These are phyloP conservation scores for Colletotrichum zoysiae DNA, from an alignment of 2,329 filamentous ascomycete species.

Conservation along the genomic window DNA sequence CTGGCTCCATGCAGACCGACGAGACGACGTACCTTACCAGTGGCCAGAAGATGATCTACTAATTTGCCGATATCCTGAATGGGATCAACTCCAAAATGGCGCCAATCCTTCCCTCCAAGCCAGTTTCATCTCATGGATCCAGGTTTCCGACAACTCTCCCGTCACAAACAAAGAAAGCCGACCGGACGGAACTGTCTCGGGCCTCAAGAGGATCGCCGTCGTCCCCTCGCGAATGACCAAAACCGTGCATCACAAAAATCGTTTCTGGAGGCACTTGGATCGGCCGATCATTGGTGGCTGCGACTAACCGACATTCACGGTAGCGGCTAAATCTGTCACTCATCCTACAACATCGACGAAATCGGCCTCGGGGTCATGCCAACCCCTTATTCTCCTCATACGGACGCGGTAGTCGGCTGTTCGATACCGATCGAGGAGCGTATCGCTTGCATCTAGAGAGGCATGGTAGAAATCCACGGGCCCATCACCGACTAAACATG, in stretches of 20 bases:
- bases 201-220: too few species aligned
- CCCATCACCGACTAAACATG: constrained; percentile 53
- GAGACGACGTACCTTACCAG: too few species aligned
- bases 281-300: constrained; percentile 60
- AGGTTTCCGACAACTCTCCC: too few species aligned
- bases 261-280: constrained; percentile 51
- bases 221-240: too few species aligned
- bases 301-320: constrained; percentile 59
- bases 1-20: too few species aligned
- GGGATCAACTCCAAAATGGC: too few species aligned
- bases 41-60: too few species aligned
- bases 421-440: constrained; percentile 63
- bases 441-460: constrained; percentile 64
- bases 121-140: too few species aligned
- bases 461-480: constrained; percentile 63
- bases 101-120: too few species aligned
- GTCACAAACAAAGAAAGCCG: too few species aligned
- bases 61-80: too few species aligned
- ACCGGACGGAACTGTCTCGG: too few species aligned
- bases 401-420: constrained; percentile 54
- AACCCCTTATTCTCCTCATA: constrained; percentile 59
- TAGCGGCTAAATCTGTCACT: constrained; percentile 66
- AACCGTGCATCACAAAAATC: constrained; percentile 67
- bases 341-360: constrained; percentile 64
- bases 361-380: constrained; percentile 64